phyloP scores from a whole-genome alignment of 2,329 filamentous ascomycete genomes.

The Phialophora verrucosa region DNA sequence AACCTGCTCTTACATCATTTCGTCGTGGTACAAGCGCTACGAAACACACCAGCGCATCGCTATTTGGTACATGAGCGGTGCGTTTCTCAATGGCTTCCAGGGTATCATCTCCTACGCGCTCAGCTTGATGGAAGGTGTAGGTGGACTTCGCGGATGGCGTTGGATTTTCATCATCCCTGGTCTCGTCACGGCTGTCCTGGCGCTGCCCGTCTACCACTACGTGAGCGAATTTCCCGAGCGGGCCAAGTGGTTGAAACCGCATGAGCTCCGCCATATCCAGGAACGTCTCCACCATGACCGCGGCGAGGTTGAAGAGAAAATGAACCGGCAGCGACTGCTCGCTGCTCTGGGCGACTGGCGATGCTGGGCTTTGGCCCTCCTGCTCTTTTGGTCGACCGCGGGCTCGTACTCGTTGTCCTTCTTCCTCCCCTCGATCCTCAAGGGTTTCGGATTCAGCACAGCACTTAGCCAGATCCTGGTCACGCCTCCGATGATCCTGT shows the following conservation, averaged over 20 bases:
- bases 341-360: constrained; percentile 56
- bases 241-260: constrained; percentile 15
- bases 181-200: constrained; percentile 6
- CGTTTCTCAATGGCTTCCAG: constrained; percentile 57
- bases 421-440: constrained; percentile 25
- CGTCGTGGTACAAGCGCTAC: constrained; percentile 43
- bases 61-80: constrained; percentile 42
- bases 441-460: constrained; percentile 18
- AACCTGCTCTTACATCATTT: constrained; percentile 22
- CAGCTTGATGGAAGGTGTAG: constrained; percentile 40
- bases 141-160: constrained; percentile 46
- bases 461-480: constrained; percentile 21
- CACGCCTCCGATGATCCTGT: constrained; percentile 15
- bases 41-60: constrained; percentile 46
- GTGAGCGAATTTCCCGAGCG: constrained; percentile 18
- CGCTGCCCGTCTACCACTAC: constrained; percentile 6
- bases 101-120: constrained; percentile 62
- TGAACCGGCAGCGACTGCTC: constrained; percentile 55
- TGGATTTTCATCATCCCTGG: constrained; percentile 41
- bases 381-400: constrained; percentile 53
- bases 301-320: constrained; percentile 57
- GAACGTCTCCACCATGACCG: constrained; percentile 59
- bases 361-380: constrained; percentile 56
- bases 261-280: not conserved
- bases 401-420: constrained; percentile 23